Evolutionary conservation across 257 asterid species (phyloP).

Genomic region (Solanum arcanum): DNA sequence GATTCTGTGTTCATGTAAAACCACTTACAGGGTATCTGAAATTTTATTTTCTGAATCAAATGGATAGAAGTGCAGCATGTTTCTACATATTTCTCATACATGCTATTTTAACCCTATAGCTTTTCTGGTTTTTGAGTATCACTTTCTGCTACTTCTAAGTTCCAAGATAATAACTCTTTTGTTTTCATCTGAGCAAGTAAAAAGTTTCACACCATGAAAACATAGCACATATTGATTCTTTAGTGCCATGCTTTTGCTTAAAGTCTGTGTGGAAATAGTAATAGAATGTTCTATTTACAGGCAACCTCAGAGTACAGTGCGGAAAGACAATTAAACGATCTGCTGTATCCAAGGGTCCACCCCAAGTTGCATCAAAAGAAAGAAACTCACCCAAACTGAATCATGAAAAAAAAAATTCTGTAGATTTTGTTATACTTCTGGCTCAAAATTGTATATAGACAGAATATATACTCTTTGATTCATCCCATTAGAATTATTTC

Average conservation of each 20-base stretch:
- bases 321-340: conserved; percentile 68
- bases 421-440: conserved; percentile 4
- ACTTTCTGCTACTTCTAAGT: neutral
- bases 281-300: conserved; percentile 27
- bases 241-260: neutral
- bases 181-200: neutral
- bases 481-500: neutral
- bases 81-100: neutral
- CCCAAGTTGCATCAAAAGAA: conserved; percentile 50
- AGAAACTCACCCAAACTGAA: conserved; percentile 73
- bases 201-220: neutral
- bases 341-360: conserved; percentile 64
- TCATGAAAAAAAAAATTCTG: conserved; percentile 12
- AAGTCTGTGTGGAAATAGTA: neutral
- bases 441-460: conserved; percentile 21
- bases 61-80: neutral
- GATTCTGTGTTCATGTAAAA: neutral
- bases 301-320: conserved; percentile 93
- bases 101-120: neutral
- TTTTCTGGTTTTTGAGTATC: neutral
- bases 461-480: neutral
- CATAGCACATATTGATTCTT: neutral
- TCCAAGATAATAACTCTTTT: neutral
- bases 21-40: neutral
- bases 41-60: neutral